Evolutionary conservation across 495 filamentous ascomycete species (phyloP).

Genomic region (Hyaloscypha hepaticicola): DNA sequence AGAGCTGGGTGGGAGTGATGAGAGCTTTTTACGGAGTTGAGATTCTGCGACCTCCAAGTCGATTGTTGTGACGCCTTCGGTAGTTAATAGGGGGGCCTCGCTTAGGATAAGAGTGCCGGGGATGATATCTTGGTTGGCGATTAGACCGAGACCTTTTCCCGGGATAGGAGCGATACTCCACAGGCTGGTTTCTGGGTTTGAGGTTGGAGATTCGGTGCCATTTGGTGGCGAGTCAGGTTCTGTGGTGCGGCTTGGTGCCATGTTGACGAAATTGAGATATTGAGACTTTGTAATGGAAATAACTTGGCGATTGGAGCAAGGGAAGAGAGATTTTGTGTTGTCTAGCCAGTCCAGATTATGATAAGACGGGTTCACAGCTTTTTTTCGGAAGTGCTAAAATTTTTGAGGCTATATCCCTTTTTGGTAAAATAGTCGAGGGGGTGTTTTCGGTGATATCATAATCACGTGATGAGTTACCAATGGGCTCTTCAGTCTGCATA

Average conservation of each 20-base stretch:
- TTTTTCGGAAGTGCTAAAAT: constrained; percentile 3
- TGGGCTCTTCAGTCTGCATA: neutral
- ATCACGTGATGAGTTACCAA: constrained; percentile 2
- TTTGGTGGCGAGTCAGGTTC: neutral
- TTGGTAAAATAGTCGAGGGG: constrained; percentile 27
- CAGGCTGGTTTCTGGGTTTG: constrained; percentile 16
- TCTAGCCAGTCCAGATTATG: neutral
- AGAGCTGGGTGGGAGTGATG: constrained; percentile 34
- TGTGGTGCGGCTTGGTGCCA: constrained; percentile 15
- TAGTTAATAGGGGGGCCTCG: constrained; percentile 41
- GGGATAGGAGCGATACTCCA: constrained; percentile 38
- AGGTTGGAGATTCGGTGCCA: neutral
- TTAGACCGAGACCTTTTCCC: constrained; percentile 41
- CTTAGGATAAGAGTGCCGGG: constrained; percentile 42
- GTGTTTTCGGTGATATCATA: constrained; percentile 11
- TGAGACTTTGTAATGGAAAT: neutral
- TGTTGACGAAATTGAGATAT: constrained; percentile 3
- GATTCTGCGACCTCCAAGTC: constrained; percentile 31
- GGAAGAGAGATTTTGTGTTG: neutral
- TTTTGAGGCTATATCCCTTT: constrained; percentile 21
- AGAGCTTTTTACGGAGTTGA: constrained; percentile 35
- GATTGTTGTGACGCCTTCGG: constrained; percentile 28
- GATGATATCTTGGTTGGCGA: constrained; percentile 38
- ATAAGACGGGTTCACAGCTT: neutral
- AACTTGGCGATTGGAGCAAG: neutral